Conservation (phyloP, 2,329 filamentous ascomycete species). For the Volutella citrinella region DNA sequence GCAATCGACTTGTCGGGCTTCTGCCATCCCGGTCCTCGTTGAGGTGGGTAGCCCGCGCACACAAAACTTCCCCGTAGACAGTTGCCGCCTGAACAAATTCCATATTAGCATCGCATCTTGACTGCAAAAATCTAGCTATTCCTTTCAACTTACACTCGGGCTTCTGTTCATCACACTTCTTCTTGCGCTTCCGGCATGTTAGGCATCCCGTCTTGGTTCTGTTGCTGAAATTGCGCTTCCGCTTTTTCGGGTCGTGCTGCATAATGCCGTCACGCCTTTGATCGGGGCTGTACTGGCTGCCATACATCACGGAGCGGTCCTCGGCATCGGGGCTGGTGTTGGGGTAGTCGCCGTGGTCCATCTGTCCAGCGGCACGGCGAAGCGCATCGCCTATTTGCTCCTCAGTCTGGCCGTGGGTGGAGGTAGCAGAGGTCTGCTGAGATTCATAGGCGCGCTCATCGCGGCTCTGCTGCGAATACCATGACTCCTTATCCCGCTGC, state of each 20-base stretch:
- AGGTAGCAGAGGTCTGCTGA: conserved; percentile 42
- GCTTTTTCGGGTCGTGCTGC: conserved; percentile 63
- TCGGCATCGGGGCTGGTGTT: conserved; percentile 55
- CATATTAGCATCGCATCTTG: too few species aligned
- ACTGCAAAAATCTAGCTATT: too few species aligned
- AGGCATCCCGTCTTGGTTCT: conserved; percentile 94
- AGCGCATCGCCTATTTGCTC: conserved; percentile 47
- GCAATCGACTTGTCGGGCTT: conserved; percentile 70
- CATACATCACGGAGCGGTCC: conserved; percentile 42
- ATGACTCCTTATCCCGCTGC: conserved; percentile 46
- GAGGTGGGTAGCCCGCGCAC: conserved; percentile 86
- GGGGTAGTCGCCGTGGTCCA: conserved; percentile 48
- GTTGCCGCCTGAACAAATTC: conserved; percentile 65
- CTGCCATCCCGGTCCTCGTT: conserved; percentile 68
- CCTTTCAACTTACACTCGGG: conserved; percentile 79
- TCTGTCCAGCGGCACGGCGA: conserved; percentile 43
- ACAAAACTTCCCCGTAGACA: conserved; percentile 87
- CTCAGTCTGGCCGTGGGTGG: conserved; percentile 45
- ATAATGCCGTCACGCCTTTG: conserved; percentile 47
- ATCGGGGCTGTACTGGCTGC: conserved; percentile 44
- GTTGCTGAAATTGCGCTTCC: conserved; percentile 85
- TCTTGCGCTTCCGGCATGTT: conserved; percentile 88
- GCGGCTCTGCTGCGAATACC: conserved; percentile 46
- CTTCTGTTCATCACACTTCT: conserved; percentile 95
- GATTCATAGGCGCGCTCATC: conserved; percentile 49